Base-by-base conservation (phyloP, 192 early-diverging fungal species). In the Spizellomyces punctatus region DNA sequence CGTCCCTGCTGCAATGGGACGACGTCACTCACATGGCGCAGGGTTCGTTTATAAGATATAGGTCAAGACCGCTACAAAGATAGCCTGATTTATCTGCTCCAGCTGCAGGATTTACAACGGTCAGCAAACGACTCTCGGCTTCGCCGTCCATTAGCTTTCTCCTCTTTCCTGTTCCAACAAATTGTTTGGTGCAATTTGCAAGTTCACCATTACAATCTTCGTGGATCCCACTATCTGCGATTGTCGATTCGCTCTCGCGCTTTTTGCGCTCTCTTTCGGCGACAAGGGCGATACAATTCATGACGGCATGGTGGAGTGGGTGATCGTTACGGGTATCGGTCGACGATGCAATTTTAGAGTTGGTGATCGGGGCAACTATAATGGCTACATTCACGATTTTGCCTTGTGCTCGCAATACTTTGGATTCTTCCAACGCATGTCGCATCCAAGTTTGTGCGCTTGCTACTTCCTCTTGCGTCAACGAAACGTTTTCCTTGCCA, bases 1-100 rank as follows among this genome's bases (percentile, higher is more conserved):
- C 16, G 36, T 43, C 21, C 66, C 9, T 36, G 63, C 5, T 4
- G 17, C 12, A 54, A 54, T n/a, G 50, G 2, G 12, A 19, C 17
- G 0, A 19, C 50, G 46, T 27, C 48, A 71, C 81, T 78, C 79
- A 89, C 95, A 96, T 98, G 17, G 86, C 85, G 59, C 95, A 98
- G 6, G 95, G 95, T 67, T 98, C 94, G 48, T 88, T 84, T 10
- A 86, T 83, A 47, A 93, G 62, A 79, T 91, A 98, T 36, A 94
- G 74, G 69, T 98, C 94, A 27, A 92, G 80, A 5, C 88, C 92
- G 9, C 86, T 94, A 68, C 93, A 95, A 21, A 96, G 75, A 71
- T 98, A 96, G 42, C 83, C 72, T 52, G 71, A 61, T 36, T 75
- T 67, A 10, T 62, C 55, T 46, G 59, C 61, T 42, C 60, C 66